phyloP scores from a whole-genome alignment of 1,284 basidiomycete species.

The Boletus smithii region DNA sequence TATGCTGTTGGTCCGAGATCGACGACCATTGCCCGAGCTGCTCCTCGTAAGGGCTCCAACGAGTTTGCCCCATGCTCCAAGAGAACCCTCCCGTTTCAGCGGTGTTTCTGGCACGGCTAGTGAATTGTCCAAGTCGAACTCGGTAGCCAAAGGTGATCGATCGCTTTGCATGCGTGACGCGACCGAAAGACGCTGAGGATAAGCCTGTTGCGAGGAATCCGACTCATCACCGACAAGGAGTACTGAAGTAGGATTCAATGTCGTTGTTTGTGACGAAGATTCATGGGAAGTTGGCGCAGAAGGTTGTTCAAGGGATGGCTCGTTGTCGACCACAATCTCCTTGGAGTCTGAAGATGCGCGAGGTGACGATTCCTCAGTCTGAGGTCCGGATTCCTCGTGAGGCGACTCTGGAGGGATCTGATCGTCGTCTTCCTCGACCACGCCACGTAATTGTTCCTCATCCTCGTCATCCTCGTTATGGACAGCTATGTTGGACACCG shows the following conservation, averaged over 20 bases:
- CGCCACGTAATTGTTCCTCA: conserved; percentile 34
- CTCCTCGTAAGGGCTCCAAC: conserved; percentile 44
- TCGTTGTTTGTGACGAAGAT: conserved; percentile 46
- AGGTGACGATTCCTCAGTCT: conserved; percentile 47
- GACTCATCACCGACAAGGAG: conserved; percentile 45
- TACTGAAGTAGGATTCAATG: conserved; percentile 41
- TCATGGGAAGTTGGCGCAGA: conserved; percentile 42
- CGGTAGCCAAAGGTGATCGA: conserved; percentile 50
- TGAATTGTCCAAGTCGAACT: conserved; percentile 59
- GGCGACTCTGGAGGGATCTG: conserved; percentile 42
- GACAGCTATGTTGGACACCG: conserved; percentile 58
- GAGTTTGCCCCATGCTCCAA: conserved; percentile 62
- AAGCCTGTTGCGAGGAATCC: conserved; percentile 45
- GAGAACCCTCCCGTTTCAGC: conserved; percentile 54
- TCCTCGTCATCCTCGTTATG: conserved; percentile 57
- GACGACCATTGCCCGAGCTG: conserved; percentile 60
- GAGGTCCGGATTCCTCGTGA: conserved; percentile 35
- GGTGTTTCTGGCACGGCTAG: conserved; percentile 44
- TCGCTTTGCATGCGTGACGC: conserved; percentile 54
- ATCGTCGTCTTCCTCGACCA: conserved; percentile 38
- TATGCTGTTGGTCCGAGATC: conserved; percentile 75
- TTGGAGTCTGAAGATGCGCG: conserved; percentile 50
- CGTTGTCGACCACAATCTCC: conserved; percentile 57
- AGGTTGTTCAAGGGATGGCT: conserved; percentile 51
- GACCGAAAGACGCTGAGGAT: conserved; percentile 59